Conservation (phyloP, 345 rosid genomes). For the Eucalyptus pauciflora region DNA sequence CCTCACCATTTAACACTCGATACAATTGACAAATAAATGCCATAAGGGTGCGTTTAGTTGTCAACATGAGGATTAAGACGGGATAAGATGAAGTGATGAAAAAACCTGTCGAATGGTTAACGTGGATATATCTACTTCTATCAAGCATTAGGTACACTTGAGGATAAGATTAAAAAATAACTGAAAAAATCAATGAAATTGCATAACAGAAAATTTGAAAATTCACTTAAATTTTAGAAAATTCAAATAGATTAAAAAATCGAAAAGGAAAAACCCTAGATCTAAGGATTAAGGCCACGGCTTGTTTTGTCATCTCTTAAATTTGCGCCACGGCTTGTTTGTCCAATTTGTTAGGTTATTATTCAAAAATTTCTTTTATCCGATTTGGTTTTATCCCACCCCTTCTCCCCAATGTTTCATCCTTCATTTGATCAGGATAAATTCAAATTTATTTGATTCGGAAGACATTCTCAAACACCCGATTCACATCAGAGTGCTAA, state of each 20-base stretch:
- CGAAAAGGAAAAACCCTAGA: not conserved
- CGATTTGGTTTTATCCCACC: not conserved
- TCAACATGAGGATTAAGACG: not conserved
- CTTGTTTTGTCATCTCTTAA: no score
- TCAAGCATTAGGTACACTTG: not conserved
- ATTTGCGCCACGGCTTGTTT: no score
- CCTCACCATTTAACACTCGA: not conserved
- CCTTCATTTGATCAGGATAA: not conserved
- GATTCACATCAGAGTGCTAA: not conserved
- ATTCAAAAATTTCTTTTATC: not conserved
- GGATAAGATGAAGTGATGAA: not conserved
- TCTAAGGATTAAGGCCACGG: not conserved
- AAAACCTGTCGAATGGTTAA: fast-evolving
- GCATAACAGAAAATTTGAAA: not conserved
- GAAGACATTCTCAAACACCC: not conserved
- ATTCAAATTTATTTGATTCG: not conserved
- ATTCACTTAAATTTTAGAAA: not conserved
- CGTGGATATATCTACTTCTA: not conserved
- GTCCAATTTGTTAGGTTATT: no score
- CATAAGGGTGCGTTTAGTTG: fast-evolving
- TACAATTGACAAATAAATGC: not conserved
- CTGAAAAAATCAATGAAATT: not conserved
- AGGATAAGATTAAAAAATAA: not conserved
- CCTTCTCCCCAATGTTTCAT: not conserved
- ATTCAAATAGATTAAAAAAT: not conserved